Evolutionary conservation across 2,329 filamentous ascomycete species (phyloP), one percentile per base, ranked within the genome.

Genomic region (Phaeomoniella chlamydospora): DNA sequence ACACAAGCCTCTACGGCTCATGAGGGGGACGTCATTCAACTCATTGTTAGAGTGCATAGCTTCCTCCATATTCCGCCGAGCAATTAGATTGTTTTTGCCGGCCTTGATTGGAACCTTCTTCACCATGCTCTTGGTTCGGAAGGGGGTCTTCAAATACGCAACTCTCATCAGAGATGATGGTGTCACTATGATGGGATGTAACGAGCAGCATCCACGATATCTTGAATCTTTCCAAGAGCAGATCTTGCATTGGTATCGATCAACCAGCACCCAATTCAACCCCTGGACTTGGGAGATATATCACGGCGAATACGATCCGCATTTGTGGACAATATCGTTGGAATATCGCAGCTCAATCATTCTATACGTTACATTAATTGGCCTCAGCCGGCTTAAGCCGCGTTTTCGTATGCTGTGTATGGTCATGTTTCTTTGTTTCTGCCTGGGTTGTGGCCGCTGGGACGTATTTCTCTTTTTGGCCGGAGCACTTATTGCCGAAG

Each of bases 251-350:
- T 26, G 22, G 22, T n/a, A 26, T n/a, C 22, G 6, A 9, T 26
- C 9, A 26, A 9, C 6, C 22, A n/a, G 22, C 6, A 6, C 6
- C n/a, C n/a, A 26, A n/a, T n/a, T 26, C 6, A 9, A 26, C 22
- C 22, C 6, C 6, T 9, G 22, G 22, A n/a, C n/a, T 10, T 44
- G 42, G 43, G 43, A 44, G n/a, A 26, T n/a, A 15, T 36, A 37
- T 3, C 34, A 44, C 33, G 43, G 43, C 42, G 54, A 59, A 41
- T 63, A 62, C 46, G 61, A 62, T 32, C 58, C 58, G 9, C 61
- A 65, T 37, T 50, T 64, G 1, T 65, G 61, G 61, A 63, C 60
- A 5, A 62, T 65, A 15, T 59, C 60, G 1, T 54, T 61, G 5
- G 61, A 64, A 42, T 58, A 64, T 34, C 59, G 60, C 30, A 57